Base-by-base conservation (phyloP, 345 rosid species). In the Eucalyptus leucophloia region DNA sequence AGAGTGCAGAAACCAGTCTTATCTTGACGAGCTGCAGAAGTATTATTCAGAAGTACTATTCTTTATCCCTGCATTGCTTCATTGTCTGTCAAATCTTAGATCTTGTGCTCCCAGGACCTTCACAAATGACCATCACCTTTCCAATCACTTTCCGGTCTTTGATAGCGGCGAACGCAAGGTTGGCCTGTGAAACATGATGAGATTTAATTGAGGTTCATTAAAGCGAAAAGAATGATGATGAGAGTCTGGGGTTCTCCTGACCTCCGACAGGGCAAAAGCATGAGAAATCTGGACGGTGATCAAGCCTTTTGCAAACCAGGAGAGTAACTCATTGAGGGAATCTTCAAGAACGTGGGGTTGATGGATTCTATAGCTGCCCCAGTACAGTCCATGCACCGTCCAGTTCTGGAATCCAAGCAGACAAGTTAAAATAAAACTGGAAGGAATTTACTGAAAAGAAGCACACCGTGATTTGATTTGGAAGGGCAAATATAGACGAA, bases 341-440 rank as follows among this genome's bases (percentile, higher is more conserved):
- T 96, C 98, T 90, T 94, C 92, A 49, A 97, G 96, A 62, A 97
- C 95, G 87, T 4, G 88, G 1, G 98, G 98, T 65, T 80, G 94
- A 90, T 97, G 97, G 89, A 93, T 90, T 54, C 56, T 92, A 91
- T 97, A 93, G 95, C 99, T 97, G 28, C 98, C 99, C 99, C 99
- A 96, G 91, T 96, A 97, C 88, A 98, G 98, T 90, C 99, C 99
- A 88, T 98, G 99, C 72, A 98, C 93, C 2, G 99, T 96, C 98
- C 99, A 98, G 93, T 98, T 98, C 99, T 97, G 92, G 42, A 92
- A 92, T n/a, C 90, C 92, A n/a, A 86, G 77, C 19, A 87, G 45
- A 77, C 60, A 83, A 83, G 80, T 23, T 47, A 45, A 87, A n/a
- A 88, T 45, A 23, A n/a, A 87, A 26, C 30, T 26, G 45, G 53